phyloP scores from a whole-genome alignment of 2,329 filamentous ascomycete species.

The Byssoonygena ceratinophila region DNA sequence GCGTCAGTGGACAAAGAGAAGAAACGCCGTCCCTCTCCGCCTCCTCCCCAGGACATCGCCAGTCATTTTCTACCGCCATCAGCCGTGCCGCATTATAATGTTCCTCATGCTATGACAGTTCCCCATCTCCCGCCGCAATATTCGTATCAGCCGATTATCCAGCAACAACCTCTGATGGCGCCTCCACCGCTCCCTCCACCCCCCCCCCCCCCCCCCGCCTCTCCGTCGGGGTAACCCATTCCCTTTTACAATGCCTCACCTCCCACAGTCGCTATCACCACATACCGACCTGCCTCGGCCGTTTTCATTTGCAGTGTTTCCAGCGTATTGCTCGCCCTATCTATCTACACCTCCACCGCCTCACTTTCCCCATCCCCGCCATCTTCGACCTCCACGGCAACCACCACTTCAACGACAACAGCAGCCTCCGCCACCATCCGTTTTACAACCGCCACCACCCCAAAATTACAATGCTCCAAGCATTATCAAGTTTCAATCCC shows the following conservation, averaged over 20 bases:
- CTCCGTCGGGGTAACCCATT: neutral
- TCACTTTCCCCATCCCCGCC: slow-evolving; percentile 4
- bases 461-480: slow-evolving; percentile 9
- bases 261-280: neutral
- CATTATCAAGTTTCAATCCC: slow-evolving; percentile 12
- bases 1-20: slow-evolving; percentile 51
- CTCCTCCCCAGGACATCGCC: slow-evolving; percentile 26
- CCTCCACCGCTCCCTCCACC: slow-evolving; percentile 11
- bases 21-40: slow-evolving; percentile 40
- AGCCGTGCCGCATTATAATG: slow-evolving; percentile 24
- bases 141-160: slow-evolving; percentile 14
- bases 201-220: neutral
- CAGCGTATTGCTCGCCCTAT: slow-evolving; percentile 35
- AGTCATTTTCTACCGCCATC: slow-evolving; percentile 31
- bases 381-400: slow-evolving; percentile 12
- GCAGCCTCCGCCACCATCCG: slow-evolving; percentile 17
- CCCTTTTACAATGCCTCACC: neutral
- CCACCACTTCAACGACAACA: slow-evolving; percentile 12
- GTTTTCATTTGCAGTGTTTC: slow-evolving; percentile 29
- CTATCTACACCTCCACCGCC: slow-evolving; percentile 29
- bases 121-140: slow-evolving; percentile 19
- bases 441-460: neutral
- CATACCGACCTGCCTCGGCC: slow-evolving; percentile 33
- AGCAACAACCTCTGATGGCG: slow-evolving; percentile 6
- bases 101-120: slow-evolving; percentile 16